Conservation (phyloP, 1,139 yeast species). For the Diutina catenulata region DNA sequence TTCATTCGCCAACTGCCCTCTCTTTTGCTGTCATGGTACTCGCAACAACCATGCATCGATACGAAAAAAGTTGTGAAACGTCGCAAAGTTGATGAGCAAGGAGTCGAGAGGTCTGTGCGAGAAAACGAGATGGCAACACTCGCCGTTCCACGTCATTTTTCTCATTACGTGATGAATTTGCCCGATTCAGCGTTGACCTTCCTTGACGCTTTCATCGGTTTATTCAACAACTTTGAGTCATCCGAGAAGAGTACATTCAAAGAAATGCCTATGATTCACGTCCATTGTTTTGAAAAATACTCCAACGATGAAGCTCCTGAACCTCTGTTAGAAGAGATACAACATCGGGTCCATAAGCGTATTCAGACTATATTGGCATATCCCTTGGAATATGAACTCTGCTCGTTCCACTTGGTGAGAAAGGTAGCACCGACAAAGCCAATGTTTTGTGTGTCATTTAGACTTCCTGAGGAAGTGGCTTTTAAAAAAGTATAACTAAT, state of each 20-base stretch:
- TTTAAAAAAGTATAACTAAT: conserved; percentile 16
- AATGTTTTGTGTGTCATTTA: conserved; percentile 83
- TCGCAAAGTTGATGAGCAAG: conserved; percentile 18
- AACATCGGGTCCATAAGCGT: conserved; percentile 47
- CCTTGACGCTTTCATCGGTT: conserved; percentile 62
- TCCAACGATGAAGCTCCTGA: conserved; percentile 53
- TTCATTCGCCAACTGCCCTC: conserved; percentile 55
- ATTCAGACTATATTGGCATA: conserved; percentile 42
- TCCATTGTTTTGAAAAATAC: conserved; percentile 88
- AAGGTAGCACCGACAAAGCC: conserved; percentile 95
- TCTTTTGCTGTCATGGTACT: conserved; percentile 32
- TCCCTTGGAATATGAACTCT: conserved; percentile 32
- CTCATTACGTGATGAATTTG: conserved; percentile 86
- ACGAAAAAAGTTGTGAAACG: conserved; percentile 20
- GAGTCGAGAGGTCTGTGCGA: conserved; percentile 12
- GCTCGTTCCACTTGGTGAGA: conserved; percentile 72
- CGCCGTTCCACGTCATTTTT: conserved; percentile 46
- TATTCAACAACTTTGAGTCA: conserved; percentile 36
- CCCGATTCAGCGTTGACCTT: conserved; percentile 93
- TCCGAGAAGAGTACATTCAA: conserved; percentile 23
- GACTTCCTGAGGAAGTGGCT: conserved; percentile 71
- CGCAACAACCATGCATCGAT: conserved; percentile 14
- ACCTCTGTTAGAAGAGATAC: conserved; percentile 54
- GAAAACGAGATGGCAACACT: conserved; percentile 18
- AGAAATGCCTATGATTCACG: conserved; percentile 68